These are phyloP conservation scores for Fusarium vanettenii DNA, from an alignment of 2,329 filamentous ascomycete species.

Conservation along the genomic window DNA sequence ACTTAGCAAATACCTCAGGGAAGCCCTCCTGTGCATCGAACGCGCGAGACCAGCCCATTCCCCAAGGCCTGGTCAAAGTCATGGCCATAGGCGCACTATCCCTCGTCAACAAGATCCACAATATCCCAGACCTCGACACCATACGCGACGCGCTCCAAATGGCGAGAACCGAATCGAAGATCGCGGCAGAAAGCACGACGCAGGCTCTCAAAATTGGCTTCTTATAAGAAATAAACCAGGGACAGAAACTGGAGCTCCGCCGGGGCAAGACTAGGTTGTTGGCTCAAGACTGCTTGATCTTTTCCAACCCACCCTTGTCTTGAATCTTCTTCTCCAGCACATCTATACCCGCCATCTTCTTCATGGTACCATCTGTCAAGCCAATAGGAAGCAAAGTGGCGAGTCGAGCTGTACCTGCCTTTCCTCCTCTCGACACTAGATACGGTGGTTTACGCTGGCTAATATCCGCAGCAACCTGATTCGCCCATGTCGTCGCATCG, in stretches of 20 bases:
- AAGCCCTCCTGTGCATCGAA: too few species aligned
- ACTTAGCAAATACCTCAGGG: too few species aligned
- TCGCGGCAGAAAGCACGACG: too few species aligned
- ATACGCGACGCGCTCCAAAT: too few species aligned
- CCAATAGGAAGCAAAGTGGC: slow-evolving; percentile 22
- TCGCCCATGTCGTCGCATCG: slow-evolving; percentile 16
- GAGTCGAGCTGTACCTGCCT: slow-evolving; percentile 5
- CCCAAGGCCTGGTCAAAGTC: too few species aligned
- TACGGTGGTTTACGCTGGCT: slow-evolving; percentile 28
- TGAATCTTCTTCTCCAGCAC: slow-evolving; percentile 22
- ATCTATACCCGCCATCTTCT: slow-evolving; percentile 25
- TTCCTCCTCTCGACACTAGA: slow-evolving; percentile 16
- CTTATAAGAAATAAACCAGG: too few species aligned
- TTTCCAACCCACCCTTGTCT: slow-evolving; percentile 2
- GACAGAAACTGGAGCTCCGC: background rate
- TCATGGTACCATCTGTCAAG: slow-evolving; percentile 4
- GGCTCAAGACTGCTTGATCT: background rate
- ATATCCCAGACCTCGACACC: too few species aligned
- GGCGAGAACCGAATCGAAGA: too few species aligned
- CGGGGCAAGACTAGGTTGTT: background rate
- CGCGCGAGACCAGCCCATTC: too few species aligned
- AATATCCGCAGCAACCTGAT: slow-evolving; percentile 29
- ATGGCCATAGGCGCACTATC: too few species aligned
- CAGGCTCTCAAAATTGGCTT: too few species aligned
- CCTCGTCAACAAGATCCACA: too few species aligned